Evolutionary conservation across 257 asterid genomes (phyloP).

Genomic region (Jasminum sambac): DNA sequence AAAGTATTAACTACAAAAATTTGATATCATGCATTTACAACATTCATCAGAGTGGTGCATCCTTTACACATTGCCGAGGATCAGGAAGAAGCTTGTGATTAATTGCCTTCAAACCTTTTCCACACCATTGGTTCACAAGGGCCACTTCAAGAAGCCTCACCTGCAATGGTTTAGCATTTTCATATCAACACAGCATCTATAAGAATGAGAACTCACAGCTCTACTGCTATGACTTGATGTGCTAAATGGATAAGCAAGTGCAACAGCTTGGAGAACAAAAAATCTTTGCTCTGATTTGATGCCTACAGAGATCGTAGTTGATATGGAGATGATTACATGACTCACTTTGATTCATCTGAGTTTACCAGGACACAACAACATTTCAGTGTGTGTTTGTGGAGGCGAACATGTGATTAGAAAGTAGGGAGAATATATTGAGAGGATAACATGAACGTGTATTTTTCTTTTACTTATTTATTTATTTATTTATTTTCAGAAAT

Average conservation of each 20-base stretch:
- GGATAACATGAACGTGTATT: too few species aligned
- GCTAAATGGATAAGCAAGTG: neutral
- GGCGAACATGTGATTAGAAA: too few species aligned
- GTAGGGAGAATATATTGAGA: too few species aligned
- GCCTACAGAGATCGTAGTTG: neutral
- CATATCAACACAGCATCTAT: neutral
- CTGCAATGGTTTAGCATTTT: slow-evolving; percentile 42
- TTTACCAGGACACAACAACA: too few species aligned
- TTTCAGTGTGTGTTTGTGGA: too few species aligned
- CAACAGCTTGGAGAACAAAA: neutral
- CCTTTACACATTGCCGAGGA: slow-evolving; percentile 60
- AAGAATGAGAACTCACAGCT: neutral
- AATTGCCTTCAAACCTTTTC: slow-evolving; percentile 51
- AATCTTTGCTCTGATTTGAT: neutral
- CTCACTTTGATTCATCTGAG: neutral
- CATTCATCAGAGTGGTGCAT: slow-evolving; percentile 36
- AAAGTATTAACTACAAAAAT: slow-evolving; percentile 22
- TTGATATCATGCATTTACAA: neutral
- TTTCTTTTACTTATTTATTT: too few species aligned
- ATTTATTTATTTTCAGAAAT: too few species aligned
- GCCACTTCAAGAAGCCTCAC: slow-evolving; percentile 77
- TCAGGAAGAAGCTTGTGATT: slow-evolving; percentile 58
- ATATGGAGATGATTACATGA: neutral
- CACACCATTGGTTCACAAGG: slow-evolving; percentile 59
- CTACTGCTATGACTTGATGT: neutral